Conservation (phyloP, 352 stramenopile species). For the Pythium aristosporum region DNA sequence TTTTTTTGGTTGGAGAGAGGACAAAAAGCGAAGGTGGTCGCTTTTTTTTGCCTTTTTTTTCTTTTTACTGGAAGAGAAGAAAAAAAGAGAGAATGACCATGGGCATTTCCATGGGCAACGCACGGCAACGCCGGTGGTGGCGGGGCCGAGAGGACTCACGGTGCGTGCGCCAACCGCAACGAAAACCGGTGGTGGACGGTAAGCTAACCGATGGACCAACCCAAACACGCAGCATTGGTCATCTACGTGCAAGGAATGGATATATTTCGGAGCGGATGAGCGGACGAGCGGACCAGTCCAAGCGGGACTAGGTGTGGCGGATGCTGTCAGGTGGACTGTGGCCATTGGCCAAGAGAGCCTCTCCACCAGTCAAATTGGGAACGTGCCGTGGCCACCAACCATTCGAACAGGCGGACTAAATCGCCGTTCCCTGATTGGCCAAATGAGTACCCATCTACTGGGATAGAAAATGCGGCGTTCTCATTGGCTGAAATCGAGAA, state of each 20-base stretch:
- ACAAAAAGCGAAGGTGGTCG: slow-evolving; percentile 39
- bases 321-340: slow-evolving; percentile 19
- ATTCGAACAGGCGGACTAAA: slow-evolving; percentile 16
- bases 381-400: slow-evolving; percentile 27
- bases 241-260: slow-evolving; percentile 26
- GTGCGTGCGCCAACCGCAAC: slow-evolving; percentile 1
- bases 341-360: slow-evolving; percentile 9
- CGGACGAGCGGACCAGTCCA: slow-evolving; percentile 18
- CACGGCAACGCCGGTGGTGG: slow-evolving; percentile 16
- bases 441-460: background rate
- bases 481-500: slow-evolving; percentile 9
- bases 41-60: slow-evolving; percentile 78
- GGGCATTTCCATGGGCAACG: slow-evolving; percentile 1
- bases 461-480: background rate
- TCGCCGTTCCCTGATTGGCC: slow-evolving; percentile 4
- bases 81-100: slow-evolving; percentile 81
- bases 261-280: slow-evolving; percentile 18
- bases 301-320: slow-evolving; percentile 20
- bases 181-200: slow-evolving; percentile 1
- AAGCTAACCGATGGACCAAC: slow-evolving; percentile 13
- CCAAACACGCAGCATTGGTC: background rate
- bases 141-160: slow-evolving; percentile 5
- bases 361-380: slow-evolving; percentile 31
- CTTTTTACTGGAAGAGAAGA: slow-evolving; percentile 87
- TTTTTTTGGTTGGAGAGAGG: slow-evolving; percentile 32